These are phyloP conservation scores for Camellia oleifera DNA, from an alignment of 179 eudicot genomes.

Conservation along the genomic window DNA sequence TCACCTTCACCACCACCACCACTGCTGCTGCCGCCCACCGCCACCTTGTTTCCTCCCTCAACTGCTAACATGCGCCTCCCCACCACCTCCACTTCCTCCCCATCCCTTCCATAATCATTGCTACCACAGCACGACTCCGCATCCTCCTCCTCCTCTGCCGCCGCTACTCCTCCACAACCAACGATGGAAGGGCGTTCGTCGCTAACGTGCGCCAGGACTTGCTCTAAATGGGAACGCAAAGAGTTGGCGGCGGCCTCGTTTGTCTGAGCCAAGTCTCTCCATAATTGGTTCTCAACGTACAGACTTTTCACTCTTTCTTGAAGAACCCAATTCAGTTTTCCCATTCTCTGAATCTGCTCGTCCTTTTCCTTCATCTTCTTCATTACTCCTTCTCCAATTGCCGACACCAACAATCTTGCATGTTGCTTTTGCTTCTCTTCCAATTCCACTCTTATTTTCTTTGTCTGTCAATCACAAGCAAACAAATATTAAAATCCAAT, in stretches of 20 bases:
- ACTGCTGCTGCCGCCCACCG: neutral
- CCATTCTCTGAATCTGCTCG: conserved; percentile 29
- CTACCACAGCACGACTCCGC: conserved; percentile 38
- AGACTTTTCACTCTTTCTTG: conserved; percentile 34
- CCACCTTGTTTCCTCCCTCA: neutral
- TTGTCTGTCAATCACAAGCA: conserved; percentile 19
- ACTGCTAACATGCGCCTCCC: conserved; percentile 15
- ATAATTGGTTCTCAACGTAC: conserved; percentile 30
- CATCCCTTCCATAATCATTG: conserved; percentile 8
- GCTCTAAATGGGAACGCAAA: conserved; percentile 31
- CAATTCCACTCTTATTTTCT: conserved; percentile 29
- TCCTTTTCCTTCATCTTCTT: conserved; percentile 36
- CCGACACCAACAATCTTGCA: conserved; percentile 18
- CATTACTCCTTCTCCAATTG: conserved; percentile 26
- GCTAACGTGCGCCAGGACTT: conserved; percentile 30
- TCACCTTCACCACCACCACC: neutral
- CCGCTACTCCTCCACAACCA: conserved; percentile 13
- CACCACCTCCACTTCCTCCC: neutral
- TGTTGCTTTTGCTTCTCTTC: conserved; percentile 33
- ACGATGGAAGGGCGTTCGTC: conserved; percentile 6
- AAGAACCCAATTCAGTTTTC: conserved; percentile 22
- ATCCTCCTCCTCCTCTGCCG: conserved; percentile 25
- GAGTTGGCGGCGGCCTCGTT: conserved; percentile 39
- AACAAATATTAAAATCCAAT: too few relatives aligned
- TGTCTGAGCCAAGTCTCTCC: conserved; percentile 33